Base-by-base conservation (phyloP, 805 yeast species). In the Candida manassasensis region DNA sequence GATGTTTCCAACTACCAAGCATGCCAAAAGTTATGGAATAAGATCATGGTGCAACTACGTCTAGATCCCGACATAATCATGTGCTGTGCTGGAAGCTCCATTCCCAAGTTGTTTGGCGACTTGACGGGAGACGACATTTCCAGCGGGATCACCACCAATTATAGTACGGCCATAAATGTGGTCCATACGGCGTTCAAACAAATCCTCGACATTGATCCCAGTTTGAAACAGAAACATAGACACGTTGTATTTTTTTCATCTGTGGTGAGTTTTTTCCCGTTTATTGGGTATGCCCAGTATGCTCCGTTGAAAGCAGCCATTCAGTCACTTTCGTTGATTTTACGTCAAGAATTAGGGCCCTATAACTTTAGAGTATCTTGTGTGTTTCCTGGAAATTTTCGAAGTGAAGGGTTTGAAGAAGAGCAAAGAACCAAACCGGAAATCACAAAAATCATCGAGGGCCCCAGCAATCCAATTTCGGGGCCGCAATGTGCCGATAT, bases 241-340 rank as follows among this genome's bases (percentile, higher is more conserved):
- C 45, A 76, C 78, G 16, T 73, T 69, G 41, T 81, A 73, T 45
- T 67, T 9, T 61, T 63, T 48, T 84, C 96, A 0, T 85, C 96
- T 2, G 84, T 79, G 3, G 77, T 82, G 7, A 88, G 94, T 2
- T 77, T 82, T 45, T 90, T 77, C 63, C 87, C 96, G 4, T 82
- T 90, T 51, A 84, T 87, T 29, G 99, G 99, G 0, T 93, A 93
- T 55, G 73, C 79, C 0, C 90, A 86, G 48, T 93, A 93, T 53
- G 89, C 93, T 0, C 98, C 99, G 1, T 58, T 79, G 45, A 93
- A 93, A 55, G 81, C 86, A 0, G 95, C 96, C 0, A 55, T 90
- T 11, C 72, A 84, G 49, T 66, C 95, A 0, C 62, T 93, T 10
- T 80, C 88, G 0, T 84, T 83, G 32, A 67, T 83, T 4, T 59